Evolutionary conservation across 2,329 filamentous ascomycete species (phyloP), one percentile per base, ranked within the genome.

Genomic region (Mariannaea sp.): DNA sequence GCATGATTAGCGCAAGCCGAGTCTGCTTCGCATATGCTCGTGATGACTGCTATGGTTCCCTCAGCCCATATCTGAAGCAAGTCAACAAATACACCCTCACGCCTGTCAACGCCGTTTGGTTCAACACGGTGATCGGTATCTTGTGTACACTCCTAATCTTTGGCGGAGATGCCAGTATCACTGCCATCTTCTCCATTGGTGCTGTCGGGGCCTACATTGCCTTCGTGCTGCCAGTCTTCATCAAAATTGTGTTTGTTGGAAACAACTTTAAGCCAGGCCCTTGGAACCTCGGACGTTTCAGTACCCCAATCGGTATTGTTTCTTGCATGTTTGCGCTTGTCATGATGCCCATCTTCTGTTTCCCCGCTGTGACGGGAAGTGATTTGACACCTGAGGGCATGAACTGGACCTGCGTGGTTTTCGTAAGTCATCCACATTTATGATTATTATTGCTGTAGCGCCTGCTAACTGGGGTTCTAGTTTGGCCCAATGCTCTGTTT

Each of bases 271-370:
- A 44, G 5, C 53, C 53, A 2, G 53, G 53, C 7, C 53, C 53
- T 7, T 56, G 53, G 53, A 56, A 33, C n/a, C 49, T 56, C 2
- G 53, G 53, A 19, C 49, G 41, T 4, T 38, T 56, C 22, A 56
- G 53, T 14, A 14, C 36, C 0, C 53, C 53, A n/a, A 29, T 30
- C 10, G 53, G 53, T 5, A 45, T 56, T 9, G 26, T 29, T 2
- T 56, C 53, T 1, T 53, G 49, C 22, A 6, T 32, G 8, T 56
- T 56, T 12, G 35, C 40, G 1, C 14, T 56, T 20, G 49, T 56
- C n/a, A 56, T 56, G 53, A 38, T 53, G 49, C 53, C 53, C 19
- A 56, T 56, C n/a, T 56, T 56, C 45, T 53, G 53, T 17, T 56
- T 56, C 22, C 53, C 53, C 1, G 43, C 53, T 7, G 35, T 29